These are phyloP conservation scores for Heterobasidion parviporum DNA, from an alignment of 1,284 basidiomycete species.

Conservation along the genomic window DNA sequence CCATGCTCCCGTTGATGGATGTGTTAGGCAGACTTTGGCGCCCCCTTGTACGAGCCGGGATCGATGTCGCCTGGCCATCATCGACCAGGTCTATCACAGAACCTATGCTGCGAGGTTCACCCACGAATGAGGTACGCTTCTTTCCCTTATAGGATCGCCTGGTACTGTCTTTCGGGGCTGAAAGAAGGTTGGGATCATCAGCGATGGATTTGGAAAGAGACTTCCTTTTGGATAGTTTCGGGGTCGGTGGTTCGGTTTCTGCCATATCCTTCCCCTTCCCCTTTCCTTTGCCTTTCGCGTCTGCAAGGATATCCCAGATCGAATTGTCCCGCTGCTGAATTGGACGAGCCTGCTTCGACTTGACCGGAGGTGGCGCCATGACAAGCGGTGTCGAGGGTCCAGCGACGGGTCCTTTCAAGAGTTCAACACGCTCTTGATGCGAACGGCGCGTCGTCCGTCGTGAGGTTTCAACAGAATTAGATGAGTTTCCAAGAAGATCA, in stretches of 20 bases:
- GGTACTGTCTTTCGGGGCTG: not conserved
- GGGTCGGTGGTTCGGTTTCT: not conserved
- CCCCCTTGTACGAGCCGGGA: not conserved
- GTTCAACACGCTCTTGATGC: slow-evolving; percentile 43
- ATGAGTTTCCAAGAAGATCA: slow-evolving; percentile 49
- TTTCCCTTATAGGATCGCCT: not conserved
- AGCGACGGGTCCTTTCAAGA: slow-evolving; percentile 22
- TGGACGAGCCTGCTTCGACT: slow-evolving; percentile 2
- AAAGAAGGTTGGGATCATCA: not conserved
- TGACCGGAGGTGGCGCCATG: slow-evolving; percentile 1
- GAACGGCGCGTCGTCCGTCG: slow-evolving; percentile 54
- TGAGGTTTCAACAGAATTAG: slow-evolving; percentile 36
- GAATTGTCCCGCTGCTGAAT: slow-evolving; percentile 3
- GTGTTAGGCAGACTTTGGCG: not conserved
- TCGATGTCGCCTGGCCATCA: not conserved
- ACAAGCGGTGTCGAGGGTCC: slow-evolving; percentile 17
- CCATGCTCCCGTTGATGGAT: not conserved
- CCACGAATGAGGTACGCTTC: not conserved
- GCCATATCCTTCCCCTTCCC: slow-evolving; percentile 12
- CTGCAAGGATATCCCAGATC: slow-evolving; percentile 19
- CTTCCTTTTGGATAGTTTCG: slow-evolving; percentile 5
- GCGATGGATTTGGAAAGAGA: not conserved
- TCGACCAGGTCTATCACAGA: not conserved
- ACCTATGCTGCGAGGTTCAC: not conserved
- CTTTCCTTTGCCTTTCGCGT: slow-evolving; percentile 20